Base-by-base conservation (phyloP, 352 stramenopile species). In the Phytophthora uliginosa region DNA sequence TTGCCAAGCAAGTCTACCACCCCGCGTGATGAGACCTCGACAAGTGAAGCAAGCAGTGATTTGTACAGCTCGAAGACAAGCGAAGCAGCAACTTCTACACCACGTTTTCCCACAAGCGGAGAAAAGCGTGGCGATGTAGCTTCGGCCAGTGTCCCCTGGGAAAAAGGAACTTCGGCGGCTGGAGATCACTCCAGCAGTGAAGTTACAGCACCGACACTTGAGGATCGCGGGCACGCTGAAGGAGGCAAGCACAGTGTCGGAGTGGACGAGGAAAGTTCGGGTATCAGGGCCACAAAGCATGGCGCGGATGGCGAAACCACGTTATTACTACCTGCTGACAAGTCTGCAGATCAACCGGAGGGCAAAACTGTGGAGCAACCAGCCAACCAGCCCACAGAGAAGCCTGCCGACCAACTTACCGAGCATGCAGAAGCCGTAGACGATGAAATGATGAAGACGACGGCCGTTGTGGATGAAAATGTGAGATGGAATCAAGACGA, bases 401-500 rank as follows among this genome's bases (percentile, higher is more conserved):
- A 22, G 26, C 7, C 52, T 40, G 13, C 18, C 18, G 58, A 71
- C 18, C 33, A 28, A 28, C 34, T 45, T 38, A 0, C 2, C 22
- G 38, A 38, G 12, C 1, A 17, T 26, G 42, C 22, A 13, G 51
- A 65, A 40, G 26, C 12, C 6, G 15, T 26, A 15, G 47, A 38
- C 15, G 24, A 48, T 31, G 28, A 17, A 28, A 45, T 31, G 18
- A 60, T 52, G 13, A 24, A 36, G 3, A 60, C 42, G n/a, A 51
- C 5, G 33, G 22, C 26, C 36, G 36, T 69, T 5, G 47, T 38
- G 4, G 50, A 73, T 17, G 69, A 56, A 31, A 20, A 48, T 17
- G 69, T 66, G 51, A 52, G 58, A 20, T 73, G 69, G 69, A 31
- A 69, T 20, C 58, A 73, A 59, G 34, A 77, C 8, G 63, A 77